These are phyloP conservation scores for Corymbia calophylla DNA, from an alignment of 441 rosid species.

Conservation along the genomic window DNA sequence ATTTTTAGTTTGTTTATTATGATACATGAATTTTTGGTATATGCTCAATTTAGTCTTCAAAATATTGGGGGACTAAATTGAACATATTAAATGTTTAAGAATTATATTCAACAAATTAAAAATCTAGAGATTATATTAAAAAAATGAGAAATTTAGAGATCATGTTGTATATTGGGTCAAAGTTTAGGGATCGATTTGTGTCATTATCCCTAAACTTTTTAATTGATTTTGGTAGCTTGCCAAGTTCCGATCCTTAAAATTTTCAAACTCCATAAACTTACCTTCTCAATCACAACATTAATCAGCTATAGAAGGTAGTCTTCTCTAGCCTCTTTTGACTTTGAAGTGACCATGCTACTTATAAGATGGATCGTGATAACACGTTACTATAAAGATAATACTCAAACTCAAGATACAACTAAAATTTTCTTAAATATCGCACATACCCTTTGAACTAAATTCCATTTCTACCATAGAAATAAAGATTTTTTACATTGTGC, in stretches of 20 bases:
- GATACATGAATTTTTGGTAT: no score
- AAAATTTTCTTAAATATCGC: neutral
- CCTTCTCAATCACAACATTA: neutral
- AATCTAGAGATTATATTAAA: accelerated
- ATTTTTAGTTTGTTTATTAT: no score
- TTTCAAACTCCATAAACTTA: neutral
- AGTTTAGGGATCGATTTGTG: neutral
- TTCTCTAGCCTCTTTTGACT: neutral
- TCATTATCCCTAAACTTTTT: neutral
- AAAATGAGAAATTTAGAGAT: accelerated
- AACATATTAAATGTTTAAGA: accelerated
- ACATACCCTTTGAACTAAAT: no score
- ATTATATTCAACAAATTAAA: no score
- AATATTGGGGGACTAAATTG: no score
- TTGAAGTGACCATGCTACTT: neutral
- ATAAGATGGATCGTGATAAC: neutral
- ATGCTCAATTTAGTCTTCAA: neutral
- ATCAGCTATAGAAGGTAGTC: neutral
- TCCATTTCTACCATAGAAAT: neutral
- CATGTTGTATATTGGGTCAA: accelerated
- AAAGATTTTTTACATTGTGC: neutral
- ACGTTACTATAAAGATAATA: neutral
- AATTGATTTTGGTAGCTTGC: neutral
- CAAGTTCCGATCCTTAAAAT: neutral
- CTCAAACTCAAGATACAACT: neutral